Evolutionary conservation across 2,329 filamentous ascomycete genomes (phyloP), one percentile per base, ranked within the genome.

Genomic region (Venturia asperata): DNA sequence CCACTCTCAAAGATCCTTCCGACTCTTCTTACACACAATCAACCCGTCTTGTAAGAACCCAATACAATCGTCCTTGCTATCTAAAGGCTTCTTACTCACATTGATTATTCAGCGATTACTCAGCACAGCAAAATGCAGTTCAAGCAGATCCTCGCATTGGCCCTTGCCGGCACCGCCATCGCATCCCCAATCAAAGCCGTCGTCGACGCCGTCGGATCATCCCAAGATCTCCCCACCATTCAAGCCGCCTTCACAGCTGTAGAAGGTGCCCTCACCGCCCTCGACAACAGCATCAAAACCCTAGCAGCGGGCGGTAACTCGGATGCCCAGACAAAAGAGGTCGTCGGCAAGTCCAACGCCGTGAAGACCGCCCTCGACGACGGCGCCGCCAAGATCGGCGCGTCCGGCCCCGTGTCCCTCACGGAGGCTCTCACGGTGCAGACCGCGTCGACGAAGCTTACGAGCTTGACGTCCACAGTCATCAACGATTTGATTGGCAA

Each of bases 401-500:
- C 34, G 11, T 24, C 47, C 27, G 30, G 37, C 10, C n/a, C 37
- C 15, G 27, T 64, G 17, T 43, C 63, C 52, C 37, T 64, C 34
- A 56, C 52, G 9, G 63, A 60, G 19, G 63, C 63, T 30, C 47
- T 64, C 21, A 6, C 10, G 11, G 47, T 64, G 3, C 52, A 56
- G 34, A 5, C 9, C n/a, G 47, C 63, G 3, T 60, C 43, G 17
- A 49, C n/a, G 0, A 64, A 64, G 52, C n/a, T 64, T 2, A 43
- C 45, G 3, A 27, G 13, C n/a, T 27, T 43, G 34, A 64, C 63
- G 19, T 10, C 6, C n/a, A 30, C n/a, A 1, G 52, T 60, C n/a
- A 64, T 64, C 34, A 64, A 15, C 19, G 63, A 56, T 30, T 45
- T 64, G 30, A 64, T 60, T 13, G 47, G 13, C 5, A 64, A 64